phyloP scores from a whole-genome alignment of 2,329 filamentous ascomycete genomes.

The Alternaria atra region DNA sequence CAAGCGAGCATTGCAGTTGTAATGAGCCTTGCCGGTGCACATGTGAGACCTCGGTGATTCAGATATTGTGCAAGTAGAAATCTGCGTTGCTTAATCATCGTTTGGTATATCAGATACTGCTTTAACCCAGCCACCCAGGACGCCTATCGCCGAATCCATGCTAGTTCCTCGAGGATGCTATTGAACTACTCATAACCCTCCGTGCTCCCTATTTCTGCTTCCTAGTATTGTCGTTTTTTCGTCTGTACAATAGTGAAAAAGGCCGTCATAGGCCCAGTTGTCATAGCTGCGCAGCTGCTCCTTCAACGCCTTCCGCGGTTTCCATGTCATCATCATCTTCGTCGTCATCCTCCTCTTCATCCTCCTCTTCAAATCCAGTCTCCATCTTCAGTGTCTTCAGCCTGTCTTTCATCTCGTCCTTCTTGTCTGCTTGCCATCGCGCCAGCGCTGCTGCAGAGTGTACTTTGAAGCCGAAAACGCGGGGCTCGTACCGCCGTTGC shows the following conservation, averaged over 20 bases:
- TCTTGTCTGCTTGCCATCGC: constrained; percentile 85
- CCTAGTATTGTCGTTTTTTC: background rate
- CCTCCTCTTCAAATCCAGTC: constrained; percentile 76
- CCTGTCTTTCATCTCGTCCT: constrained; percentile 82
- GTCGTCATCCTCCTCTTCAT: constrained; percentile 69
- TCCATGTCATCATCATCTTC: constrained; percentile 59
- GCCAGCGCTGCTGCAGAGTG: constrained; percentile 88
- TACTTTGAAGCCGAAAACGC: constrained; percentile 94
- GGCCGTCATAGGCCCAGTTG: constrained; percentile 19
- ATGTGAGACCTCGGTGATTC: background rate
- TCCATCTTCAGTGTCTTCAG: constrained; percentile 75
- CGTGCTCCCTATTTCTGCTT: background rate
- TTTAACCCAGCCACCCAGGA: constrained; percentile 26
- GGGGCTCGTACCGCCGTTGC: constrained; percentile 83
- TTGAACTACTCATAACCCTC: constrained; percentile 10
- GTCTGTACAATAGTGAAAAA: constrained; percentile 6
- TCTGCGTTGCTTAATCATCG: background rate
- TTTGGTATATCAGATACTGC: constrained; percentile 20
- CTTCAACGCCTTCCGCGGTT: constrained; percentile 42
- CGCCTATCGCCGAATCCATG: constrained; percentile 34
- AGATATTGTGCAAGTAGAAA: background rate
- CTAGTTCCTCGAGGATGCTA: constrained; percentile 18
- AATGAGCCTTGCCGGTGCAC: background rate
- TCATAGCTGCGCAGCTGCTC: constrained; percentile 33
- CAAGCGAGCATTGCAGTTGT: background rate